Percentiles rank a stretch among this genome's conserved stretches.
These are phyloP conservation scores for Leccinum subfulvum DNA, from an alignment of 1,284 basidiomycete genomes.

Conservation along the genomic window DNA sequence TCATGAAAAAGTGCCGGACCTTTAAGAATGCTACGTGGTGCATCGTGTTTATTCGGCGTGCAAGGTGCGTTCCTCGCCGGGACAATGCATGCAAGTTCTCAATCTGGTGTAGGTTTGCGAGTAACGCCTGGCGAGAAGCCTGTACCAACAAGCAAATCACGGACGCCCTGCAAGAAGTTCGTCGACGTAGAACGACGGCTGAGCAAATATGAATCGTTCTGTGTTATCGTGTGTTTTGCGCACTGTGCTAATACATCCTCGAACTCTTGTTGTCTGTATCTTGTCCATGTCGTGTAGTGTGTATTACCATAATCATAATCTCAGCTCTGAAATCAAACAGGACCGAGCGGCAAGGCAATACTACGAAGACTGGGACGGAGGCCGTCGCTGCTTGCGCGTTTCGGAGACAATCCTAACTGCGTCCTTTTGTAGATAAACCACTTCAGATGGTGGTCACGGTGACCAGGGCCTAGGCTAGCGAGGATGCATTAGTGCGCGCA, in stretches of 20 bases:
- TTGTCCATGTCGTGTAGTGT: constrained; percentile 22
- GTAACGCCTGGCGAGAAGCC: constrained; percentile 61
- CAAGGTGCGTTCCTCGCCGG: constrained; percentile 51
- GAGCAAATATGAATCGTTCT: constrained; percentile 15
- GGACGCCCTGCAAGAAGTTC: constrained; percentile 68
- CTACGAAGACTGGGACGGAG: constrained; percentile 21
- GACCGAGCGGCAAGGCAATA: background rate
- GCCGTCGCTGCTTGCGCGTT: constrained; percentile 31
- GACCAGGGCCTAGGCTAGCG: constrained; percentile 67
- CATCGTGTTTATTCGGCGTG: constrained; percentile 65
- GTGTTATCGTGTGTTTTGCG: constrained; percentile 5
- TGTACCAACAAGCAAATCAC: constrained; percentile 57
- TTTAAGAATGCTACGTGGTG: constrained; percentile 61
- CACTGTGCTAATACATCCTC: background rate
- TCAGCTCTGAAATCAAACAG: constrained; percentile 2
- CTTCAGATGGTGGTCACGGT: constrained; percentile 91
- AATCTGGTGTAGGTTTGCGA: constrained; percentile 47
- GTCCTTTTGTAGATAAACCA: constrained; percentile 46
- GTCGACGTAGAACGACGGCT: constrained; percentile 44
- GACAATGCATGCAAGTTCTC: constrained; percentile 7
- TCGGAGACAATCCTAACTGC: constrained; percentile 39
- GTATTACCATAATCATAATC: constrained; percentile 17
- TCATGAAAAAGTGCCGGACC: constrained; percentile 41
- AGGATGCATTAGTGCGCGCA: constrained; percentile 6
- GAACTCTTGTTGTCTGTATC: constrained; percentile 23